phyloP scores from a whole-genome alignment of 1,284 basidiomycete species.

The Microbotryomycetes sp. region DNA sequence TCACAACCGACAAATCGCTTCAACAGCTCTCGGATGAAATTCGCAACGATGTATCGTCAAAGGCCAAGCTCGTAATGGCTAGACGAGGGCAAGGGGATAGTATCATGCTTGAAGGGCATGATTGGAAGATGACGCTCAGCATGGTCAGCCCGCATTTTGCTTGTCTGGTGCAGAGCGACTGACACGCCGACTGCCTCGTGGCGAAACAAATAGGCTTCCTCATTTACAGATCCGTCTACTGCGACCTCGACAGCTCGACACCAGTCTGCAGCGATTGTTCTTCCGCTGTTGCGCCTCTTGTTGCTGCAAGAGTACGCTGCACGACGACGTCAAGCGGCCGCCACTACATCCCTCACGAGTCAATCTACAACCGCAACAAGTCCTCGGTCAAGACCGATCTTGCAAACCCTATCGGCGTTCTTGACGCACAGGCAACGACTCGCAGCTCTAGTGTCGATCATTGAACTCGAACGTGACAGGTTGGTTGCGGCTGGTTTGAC shows the following conservation, averaged over 20 bases:
- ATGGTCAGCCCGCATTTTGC: conserved; percentile 15
- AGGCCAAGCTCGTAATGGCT: conserved; percentile 15
- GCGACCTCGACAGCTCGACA: too few species aligned
- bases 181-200: too few species aligned
- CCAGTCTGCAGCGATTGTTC: neutral
- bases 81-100: conserved; percentile 13
- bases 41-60: neutral
- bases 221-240: too few species aligned
- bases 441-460: neutral
- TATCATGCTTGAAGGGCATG: conserved; percentile 4
- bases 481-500: neutral
- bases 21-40: conserved; percentile 20
- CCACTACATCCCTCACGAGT: neutral
- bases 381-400: conserved; percentile 2
- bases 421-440: conserved; percentile 15
- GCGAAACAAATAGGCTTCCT: too few species aligned
- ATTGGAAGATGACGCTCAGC: conserved; percentile 5
- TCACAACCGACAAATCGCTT: neutral
- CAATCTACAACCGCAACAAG: too few species aligned
- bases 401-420: conserved; percentile 14
- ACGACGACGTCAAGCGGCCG: conserved; percentile 3
- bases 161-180: too few species aligned
- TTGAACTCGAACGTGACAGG: neutral
- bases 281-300: conserved; percentile 26
- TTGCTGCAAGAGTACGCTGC: conserved; percentile 20